Percentiles rank a stretch among this genome's conserved stretches.
These are phyloP conservation scores for Colletotrichum falcatum DNA, from an alignment of 2,329 filamentous ascomycete genomes.

Conservation along the genomic window DNA sequence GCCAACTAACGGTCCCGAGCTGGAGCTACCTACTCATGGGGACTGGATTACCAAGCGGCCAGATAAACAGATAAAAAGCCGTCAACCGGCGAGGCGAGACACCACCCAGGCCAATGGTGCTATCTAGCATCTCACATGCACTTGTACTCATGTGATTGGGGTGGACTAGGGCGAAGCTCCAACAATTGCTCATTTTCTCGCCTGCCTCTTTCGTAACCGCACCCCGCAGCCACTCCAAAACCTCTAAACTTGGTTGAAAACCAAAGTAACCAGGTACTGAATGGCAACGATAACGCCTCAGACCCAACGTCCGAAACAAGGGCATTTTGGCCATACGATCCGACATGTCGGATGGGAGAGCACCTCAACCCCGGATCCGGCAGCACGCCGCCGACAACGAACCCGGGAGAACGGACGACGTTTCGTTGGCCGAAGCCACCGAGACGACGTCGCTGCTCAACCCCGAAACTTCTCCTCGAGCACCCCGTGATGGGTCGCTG, in stretches of 20 bases:
- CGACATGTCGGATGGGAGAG: slow-evolving; percentile 21
- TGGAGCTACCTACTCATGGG: neutral
- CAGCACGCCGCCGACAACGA: slow-evolving; percentile 6
- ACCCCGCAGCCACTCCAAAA: neutral
- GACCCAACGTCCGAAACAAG: slow-evolving; percentile 12
- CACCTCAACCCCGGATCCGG: slow-evolving; percentile 5
- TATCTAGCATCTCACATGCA: slow-evolving; percentile 13
- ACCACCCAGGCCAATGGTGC: neutral
- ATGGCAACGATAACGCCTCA: slow-evolving; percentile 18
- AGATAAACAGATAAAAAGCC: slow-evolving; percentile 11
- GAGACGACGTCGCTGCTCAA: slow-evolving; percentile 41
- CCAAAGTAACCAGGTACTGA: neutral
- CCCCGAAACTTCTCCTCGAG: slow-evolving; percentile 35
- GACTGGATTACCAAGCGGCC: slow-evolving; percentile 36
- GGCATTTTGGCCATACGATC: slow-evolving; percentile 23
- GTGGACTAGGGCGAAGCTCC: slow-evolving; percentile 12
- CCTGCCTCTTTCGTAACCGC: neutral
- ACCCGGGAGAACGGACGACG: neutral
- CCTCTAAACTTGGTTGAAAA: neutral
- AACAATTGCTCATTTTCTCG: neutral
- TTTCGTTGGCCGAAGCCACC: slow-evolving; percentile 20
- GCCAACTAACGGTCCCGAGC: slow-evolving; percentile 12
- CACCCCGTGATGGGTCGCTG: slow-evolving; percentile 31
- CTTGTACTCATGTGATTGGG: slow-evolving; percentile 25
- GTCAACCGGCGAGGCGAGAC: slow-evolving; percentile 10